Base-by-base conservation (phyloP, 177 flowering plant species). In the Tripterygium wilfordii region DNA sequence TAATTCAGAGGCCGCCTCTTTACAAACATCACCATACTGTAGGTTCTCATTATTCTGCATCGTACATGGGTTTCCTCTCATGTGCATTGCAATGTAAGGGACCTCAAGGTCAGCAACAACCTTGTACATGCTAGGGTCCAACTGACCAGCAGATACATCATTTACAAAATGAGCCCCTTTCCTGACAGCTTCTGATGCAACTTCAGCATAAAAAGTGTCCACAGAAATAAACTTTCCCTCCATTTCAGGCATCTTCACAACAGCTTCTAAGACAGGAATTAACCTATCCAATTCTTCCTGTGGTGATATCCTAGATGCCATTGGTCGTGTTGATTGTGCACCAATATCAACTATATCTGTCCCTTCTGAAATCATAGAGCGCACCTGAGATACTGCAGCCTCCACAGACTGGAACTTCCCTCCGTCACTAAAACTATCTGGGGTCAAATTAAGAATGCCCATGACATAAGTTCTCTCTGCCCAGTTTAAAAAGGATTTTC, bases 371-470 rank as follows among this genome's bases (percentile, higher is more conserved):
- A 86, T 54, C 92, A 89, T 77, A 25, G 48, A 60, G 8, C 57
- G 74, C n/a, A 79, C 92, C 42, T 75, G 95, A 50, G 90, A 67
- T 57, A 86, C 72, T 28, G 95, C 96, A 57, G 69, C 60, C 8
- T 74, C 81, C 16, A 79, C 70, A 8, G 85, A 66, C 38, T 61
- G 72, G 57, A 73, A 89, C 55, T 70, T 81, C 1, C 97, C 97
- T 27, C 99, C 97, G 58, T 94, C 99, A 36, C 97, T 84, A 55
- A 92, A 92, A 64, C 99, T 92, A 66, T 92, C 97, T 3, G 96
- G 94, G 14, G 96, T 92, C 60, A 88, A 48, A 66, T 92, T 92
- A 39, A 92, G 77, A 35, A 92, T 53, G 22, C 96, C 97, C 99
- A 92, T 92, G 42, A 89, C 70, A 31, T 73, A 77, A 24, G 96